Conservation (phyloP, 306 rosid genomes). For the Dalbergia cochinchinensis region DNA sequence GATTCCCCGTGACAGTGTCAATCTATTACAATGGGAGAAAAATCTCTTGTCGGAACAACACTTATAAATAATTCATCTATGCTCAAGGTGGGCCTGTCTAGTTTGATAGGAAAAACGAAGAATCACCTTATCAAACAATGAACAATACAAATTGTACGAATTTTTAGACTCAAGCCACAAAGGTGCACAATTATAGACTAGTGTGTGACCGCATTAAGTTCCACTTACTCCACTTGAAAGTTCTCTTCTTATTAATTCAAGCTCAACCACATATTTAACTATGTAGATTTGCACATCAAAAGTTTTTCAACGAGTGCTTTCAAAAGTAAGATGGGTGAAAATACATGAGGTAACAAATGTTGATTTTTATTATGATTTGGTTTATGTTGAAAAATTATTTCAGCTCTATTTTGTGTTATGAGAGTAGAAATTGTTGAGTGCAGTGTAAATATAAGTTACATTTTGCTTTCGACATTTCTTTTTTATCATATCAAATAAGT, state of each 20-base stretch:
- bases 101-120: not conserved
- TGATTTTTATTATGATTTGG: not conserved
- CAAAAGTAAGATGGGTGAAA: not conserved
- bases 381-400: not conserved
- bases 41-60: constrained; percentile 42
- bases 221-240: constrained; percentile 13
- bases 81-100: constrained; percentile 20
- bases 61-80: constrained; percentile 27
- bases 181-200: constrained; percentile 7
- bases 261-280: constrained; percentile 15
- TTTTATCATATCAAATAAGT: constrained; percentile 7
- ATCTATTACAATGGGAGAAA: constrained; percentile 37
- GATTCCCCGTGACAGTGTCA: constrained; percentile 37
- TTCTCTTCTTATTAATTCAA: constrained; percentile 4
- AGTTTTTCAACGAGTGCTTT: not conserved
- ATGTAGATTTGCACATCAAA: constrained; percentile 23
- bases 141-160: not conserved
- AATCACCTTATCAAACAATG: constrained; percentile 11
- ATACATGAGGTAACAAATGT: not conserved
- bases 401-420: not conserved
- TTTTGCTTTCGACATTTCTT: constrained; percentile 7
- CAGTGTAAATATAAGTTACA: not conserved
- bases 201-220: constrained; percentile 9
- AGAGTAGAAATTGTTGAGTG: not conserved
- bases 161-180: constrained; percentile 12